These are phyloP conservation scores for Cicer chorassanicum DNA, from an alignment of 306 rosid genomes.

Conservation along the genomic window DNA sequence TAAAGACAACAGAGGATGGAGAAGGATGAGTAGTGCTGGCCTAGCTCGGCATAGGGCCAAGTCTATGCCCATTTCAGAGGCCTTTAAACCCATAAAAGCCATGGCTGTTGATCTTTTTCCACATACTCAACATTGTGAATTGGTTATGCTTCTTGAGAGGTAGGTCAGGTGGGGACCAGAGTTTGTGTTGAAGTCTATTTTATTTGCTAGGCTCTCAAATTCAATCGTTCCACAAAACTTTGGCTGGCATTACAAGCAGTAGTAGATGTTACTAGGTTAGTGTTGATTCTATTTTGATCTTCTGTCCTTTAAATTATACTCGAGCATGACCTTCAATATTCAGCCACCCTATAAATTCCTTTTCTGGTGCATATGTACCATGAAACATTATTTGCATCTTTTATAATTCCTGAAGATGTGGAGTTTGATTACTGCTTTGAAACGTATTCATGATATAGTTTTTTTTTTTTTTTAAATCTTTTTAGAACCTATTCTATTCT, in stretches of 20 bases:
- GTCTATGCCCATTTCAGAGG: constrained; percentile 92
- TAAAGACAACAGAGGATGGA: constrained; percentile 91
- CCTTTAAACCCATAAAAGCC: constrained; percentile 83
- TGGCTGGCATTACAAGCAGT: background rate
- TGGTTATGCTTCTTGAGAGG: constrained; percentile 97
- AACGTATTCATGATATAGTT: background rate
- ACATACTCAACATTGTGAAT: constrained; percentile 84
- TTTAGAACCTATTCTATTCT: background rate
- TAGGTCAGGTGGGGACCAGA: constrained; percentile 51
- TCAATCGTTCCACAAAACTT: constrained; percentile 28
- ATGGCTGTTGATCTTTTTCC: constrained; percentile 98
- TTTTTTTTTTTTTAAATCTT: too few relatives aligned
- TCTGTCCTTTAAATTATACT: constrained; percentile 17
- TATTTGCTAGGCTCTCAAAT: constrained; percentile 35
- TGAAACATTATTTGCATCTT: constrained; percentile 20
- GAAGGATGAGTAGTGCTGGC: constrained; percentile 85
- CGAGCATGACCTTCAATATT: constrained; percentile 25
- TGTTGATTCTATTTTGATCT: constrained; percentile 30
- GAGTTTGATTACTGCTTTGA: constrained; percentile 5
- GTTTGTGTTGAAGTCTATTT: constrained; percentile 21
- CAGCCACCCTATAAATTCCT: background rate
- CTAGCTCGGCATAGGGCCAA: constrained; percentile 88
- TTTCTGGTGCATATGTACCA: constrained; percentile 31
- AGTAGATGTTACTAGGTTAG: constrained; percentile 3
- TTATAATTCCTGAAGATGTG: background rate